phyloP scores from a whole-genome alignment of 2,329 filamentous ascomycete genomes.

The Calonectria pseudoturangicola region DNA sequence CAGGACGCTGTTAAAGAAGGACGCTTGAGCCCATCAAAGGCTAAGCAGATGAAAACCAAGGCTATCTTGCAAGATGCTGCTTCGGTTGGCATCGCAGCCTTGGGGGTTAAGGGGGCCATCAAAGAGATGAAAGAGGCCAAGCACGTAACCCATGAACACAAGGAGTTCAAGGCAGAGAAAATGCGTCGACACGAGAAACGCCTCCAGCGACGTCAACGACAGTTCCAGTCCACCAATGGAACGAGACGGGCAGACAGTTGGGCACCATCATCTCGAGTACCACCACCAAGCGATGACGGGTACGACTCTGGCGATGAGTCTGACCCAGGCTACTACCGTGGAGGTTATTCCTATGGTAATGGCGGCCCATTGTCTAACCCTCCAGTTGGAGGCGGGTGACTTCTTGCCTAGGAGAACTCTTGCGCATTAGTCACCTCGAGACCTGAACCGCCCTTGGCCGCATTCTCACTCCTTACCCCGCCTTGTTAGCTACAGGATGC shows the following conservation, averaged over 20 bases:
- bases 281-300: conserved; percentile 58
- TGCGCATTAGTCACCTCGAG: not conserved
- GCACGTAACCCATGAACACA: conserved; percentile 69
- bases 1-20: conserved; percentile 73
- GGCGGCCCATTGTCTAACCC: conserved; percentile 63
- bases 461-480: not conserved
- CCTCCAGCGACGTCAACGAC: conserved; percentile 61
- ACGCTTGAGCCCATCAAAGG: conserved; percentile 69
- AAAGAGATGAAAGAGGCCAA: conserved; percentile 74
- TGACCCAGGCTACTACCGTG: conserved; percentile 64
- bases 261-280: conserved; percentile 62
- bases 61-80: conserved; percentile 75
- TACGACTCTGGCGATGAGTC: conserved; percentile 64
- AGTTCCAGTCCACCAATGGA: conserved; percentile 55
- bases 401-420: conserved; percentile 18
- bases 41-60: conserved; percentile 74
- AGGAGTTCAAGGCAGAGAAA: conserved; percentile 70
- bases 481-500: conserved; percentile 26
- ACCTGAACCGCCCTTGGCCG: not conserved
- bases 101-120: conserved; percentile 75
- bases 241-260: conserved; percentile 67
- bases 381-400: conserved; percentile 46
- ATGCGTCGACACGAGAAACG: conserved; percentile 69
- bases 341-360: conserved; percentile 67
- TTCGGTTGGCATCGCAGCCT: conserved; percentile 74